phyloP scores from a whole-genome alignment of 2,329 filamentous ascomycete genomes.

The Aspergillus floridensis region DNA sequence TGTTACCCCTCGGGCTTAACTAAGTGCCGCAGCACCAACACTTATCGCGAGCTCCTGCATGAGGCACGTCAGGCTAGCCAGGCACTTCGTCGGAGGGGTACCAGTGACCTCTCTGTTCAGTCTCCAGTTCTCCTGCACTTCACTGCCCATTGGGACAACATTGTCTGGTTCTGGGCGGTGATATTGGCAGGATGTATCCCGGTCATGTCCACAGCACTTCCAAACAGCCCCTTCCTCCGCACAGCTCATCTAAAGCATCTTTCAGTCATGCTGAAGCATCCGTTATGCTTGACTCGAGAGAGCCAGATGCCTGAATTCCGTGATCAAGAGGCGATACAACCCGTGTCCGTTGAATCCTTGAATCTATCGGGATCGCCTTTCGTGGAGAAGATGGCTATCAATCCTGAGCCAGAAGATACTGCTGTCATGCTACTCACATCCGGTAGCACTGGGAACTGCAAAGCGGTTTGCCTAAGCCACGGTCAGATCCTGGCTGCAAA shows the following conservation, averaged over 20 bases:
- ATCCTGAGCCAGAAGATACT: not conserved
- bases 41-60: constrained; percentile 9
- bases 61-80: constrained; percentile 10
- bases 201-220: constrained; percentile 36
- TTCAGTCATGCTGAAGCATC: constrained; percentile 10
- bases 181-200: constrained; percentile 39
- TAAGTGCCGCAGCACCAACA: not conserved
- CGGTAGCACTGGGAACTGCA: constrained; percentile 52
- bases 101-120: too few relatives aligned
- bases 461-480: constrained; percentile 49
- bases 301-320: constrained; percentile 6
- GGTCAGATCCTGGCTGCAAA: constrained; percentile 44
- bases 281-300: constrained; percentile 7
- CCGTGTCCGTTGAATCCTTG: constrained; percentile 3
- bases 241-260: constrained; percentile 33
- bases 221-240: constrained; percentile 27
- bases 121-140: constrained; percentile 30
- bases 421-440: constrained; percentile 53
- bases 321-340: constrained; percentile 3
- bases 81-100: not conserved
- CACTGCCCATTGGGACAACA: constrained; percentile 36
- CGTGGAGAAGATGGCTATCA: not conserved
- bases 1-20: constrained; percentile 8
- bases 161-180: constrained; percentile 45
- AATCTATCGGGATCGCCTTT: not conserved